phyloP scores from a whole-genome alignment of 2,329 filamentous ascomycete genomes.

The Ophiostoma australiae region DNA sequence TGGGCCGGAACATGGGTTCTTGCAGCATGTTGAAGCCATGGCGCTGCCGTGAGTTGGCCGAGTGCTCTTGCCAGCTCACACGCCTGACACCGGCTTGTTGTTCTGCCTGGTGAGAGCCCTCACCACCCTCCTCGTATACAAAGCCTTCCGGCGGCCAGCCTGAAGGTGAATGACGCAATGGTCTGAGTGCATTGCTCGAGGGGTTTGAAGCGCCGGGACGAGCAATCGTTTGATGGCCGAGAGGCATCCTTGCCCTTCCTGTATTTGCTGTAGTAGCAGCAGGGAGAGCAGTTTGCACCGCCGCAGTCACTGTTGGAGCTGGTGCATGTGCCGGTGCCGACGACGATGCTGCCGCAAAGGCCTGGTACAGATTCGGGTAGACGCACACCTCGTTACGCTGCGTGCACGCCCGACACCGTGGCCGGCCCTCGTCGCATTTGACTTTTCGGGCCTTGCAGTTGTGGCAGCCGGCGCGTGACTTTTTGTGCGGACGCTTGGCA shows the following conservation, averaged over 20 bases:
- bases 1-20: conserved; percentile 38
- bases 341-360: neutral
- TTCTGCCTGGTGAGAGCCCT: neutral
- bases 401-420: conserved; percentile 47
- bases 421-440: conserved; percentile 51
- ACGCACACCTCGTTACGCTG: conserved; percentile 44
- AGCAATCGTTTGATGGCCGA: neutral
- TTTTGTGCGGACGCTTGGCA: conserved; percentile 51
- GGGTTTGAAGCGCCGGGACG: neutral
- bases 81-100: neutral
- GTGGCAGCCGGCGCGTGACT: conserved; percentile 48
- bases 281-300: neutral
- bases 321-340: neutral
- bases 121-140: neutral
- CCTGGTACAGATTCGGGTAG: neutral
- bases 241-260: neutral
- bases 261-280: neutral
- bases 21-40: conserved; percentile 27
- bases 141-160: neutral
- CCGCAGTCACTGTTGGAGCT: no score
- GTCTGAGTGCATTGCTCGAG: neutral
- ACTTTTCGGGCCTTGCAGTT: conserved; percentile 54
- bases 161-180: neutral
- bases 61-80: neutral
- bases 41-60: neutral